phyloP scores from a whole-genome alignment of 495 filamentous ascomycete genomes.

The Hyaloscypha variabilis region DNA sequence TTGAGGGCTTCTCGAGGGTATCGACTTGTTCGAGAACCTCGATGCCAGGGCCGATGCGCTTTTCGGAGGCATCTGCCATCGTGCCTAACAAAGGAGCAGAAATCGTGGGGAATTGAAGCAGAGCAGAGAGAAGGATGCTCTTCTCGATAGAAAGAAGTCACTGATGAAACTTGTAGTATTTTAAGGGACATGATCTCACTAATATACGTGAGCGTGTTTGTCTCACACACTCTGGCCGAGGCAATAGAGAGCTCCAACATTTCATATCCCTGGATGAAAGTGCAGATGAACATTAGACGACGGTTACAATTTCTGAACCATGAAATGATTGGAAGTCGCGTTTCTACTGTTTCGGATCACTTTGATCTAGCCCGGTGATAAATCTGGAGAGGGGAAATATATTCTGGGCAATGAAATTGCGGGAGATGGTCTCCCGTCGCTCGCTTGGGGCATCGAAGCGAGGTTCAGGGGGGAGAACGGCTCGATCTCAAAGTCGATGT shows the following conservation, averaged over 20 bases:
- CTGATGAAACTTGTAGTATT: background rate
- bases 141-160: conserved; percentile 9
- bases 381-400: conserved; percentile 19
- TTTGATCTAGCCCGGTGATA: conserved; percentile 13
- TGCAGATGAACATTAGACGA: conserved; percentile 15
- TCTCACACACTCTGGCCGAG: background rate
- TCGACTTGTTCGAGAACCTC: conserved; percentile 10
- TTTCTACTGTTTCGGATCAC: conserved; percentile 13
- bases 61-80: conserved; percentile 24
- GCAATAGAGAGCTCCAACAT: background rate
- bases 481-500: background rate
- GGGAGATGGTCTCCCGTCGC: conserved; percentile 6
- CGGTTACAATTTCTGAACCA: background rate
- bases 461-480: background rate
- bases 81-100: conserved; percentile 12
- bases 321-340: conserved; percentile 10
- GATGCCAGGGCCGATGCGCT: conserved; percentile 11
- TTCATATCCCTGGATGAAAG: conserved; percentile 16
- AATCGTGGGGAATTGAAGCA: background rate
- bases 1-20: conserved; percentile 9
- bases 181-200: conserved; percentile 2
- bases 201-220: background rate
- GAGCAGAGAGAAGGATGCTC: background rate
- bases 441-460: background rate
- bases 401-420: background rate